Evolutionary conservation across 768 basidiomycete species (phyloP), one percentile per base, ranked within the genome.

Genomic region (Lactarius sp.): DNA sequence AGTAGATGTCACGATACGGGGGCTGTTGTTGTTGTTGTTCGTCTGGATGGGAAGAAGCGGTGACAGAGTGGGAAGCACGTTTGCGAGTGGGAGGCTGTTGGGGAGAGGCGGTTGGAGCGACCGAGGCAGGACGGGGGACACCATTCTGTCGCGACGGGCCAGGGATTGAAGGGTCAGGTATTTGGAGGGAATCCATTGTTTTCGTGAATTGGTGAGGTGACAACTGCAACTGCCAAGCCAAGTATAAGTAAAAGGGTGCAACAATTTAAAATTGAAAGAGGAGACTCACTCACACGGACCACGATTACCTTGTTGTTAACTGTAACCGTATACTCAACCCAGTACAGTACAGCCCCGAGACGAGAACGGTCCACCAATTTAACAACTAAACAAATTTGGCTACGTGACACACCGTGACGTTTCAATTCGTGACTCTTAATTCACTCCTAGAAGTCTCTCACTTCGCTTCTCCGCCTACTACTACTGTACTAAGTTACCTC

Each of bases 61-160:
- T 80, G 58, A 88, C 85, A 31, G 81, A 81, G 69, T 90, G 89
- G 1, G 90, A 90, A 7, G 89, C 88, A 55, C 89, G 83, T 71
- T 87, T 84, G 46, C 83, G 80, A 1, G 72, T 66, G 14, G 71
- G 62, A 37, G 69, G 69, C 14, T 78, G 73, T 27, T 78, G 73
- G 3, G 80, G 68, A 7, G 79, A 76, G 27, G 84, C 78, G 37
- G 85, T 80, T 4, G 79, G 81, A 6, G 79, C 75, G 41, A 83
- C 84, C 12, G 86, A 87, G n/a, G 80, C 80, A 1, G 86, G 83
- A n/a, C 86, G 76, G 8, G 77, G 73, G 8, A 73, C 46, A 12
- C 72, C 71, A 20, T 76, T 70, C 36, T 77, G 76, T 41, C 81
- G 77, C 50, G 83, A 82, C 33, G 80, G 77, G 44, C 79, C 78